Evolutionary conservation across 148 eudicot genomes (phyloP), one percentile per base, ranked within the genome.

Genomic region (Vaccinium macrocarpon): DNA sequence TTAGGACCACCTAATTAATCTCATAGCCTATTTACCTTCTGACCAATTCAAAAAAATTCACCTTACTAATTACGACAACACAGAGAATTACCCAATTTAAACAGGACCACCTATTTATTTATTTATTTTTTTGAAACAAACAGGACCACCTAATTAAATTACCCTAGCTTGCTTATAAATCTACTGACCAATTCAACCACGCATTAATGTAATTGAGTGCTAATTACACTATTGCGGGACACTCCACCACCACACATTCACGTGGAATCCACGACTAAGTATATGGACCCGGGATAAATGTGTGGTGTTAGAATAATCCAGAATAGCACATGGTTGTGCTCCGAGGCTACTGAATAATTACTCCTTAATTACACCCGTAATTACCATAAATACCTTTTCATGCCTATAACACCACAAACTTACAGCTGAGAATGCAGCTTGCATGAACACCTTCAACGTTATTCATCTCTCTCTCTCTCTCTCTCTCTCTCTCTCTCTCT

Each of bases 371-470:
- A 16, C 21, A 53, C 27, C n/a, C 52, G 21, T 32, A n/a, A 32
- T 46, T 21, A 57, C 18, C 18, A 57, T 48, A 64, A 25, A 35
- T 42, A 57, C 62, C 61, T 53, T 29, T 82, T 52, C 66, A 51
- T 51, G 76, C 64, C 6, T 11, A 53, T 64, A 64, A 64, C 38
- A 25, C 66, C 11, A 9, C 75, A 52, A 75, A 82, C 77, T 51
- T 73, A 73, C 84, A 19, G 3, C 12, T 79, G 51, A 79, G 11
- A 79, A 84, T 79, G 78, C 86, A 79, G 64, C 78, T 23, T 68
- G 14, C 57, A 18, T 84, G 86, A 84, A 68, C 66, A 75, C 53
- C 14, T 75, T 18, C 10, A 52, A 8, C 3, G 52, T 74, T 42
- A 6, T 35, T 73, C 42, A 18, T 59, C 82, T 80, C 82, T 81